These are phyloP conservation scores for Desmodesmus armatus DNA, from an alignment of 139 green algal genomes.

Conservation along the genomic window DNA sequence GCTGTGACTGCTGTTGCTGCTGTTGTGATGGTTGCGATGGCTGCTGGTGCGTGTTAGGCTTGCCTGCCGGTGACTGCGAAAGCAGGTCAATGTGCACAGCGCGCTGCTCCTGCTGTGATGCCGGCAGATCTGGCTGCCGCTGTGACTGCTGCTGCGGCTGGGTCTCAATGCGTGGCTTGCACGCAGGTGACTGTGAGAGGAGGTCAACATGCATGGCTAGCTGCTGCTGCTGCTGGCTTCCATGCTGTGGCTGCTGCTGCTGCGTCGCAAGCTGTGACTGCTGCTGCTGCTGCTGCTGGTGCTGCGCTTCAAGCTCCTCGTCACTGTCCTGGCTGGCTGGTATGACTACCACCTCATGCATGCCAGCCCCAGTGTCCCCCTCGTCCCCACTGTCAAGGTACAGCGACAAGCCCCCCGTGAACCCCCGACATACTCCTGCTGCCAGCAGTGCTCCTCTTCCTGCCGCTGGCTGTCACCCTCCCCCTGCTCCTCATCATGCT, in stretches of 20 bases:
- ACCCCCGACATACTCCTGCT: too few relatives aligned
- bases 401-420: too few relatives aligned
- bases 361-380: too few relatives aligned
- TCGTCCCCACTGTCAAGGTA: too few relatives aligned
- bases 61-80: neutral
- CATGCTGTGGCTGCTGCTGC: neutral
- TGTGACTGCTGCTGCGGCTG: neutral
- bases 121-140: neutral
- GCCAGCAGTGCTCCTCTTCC: too few relatives aligned
- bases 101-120: slow-evolving; percentile 10
- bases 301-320: neutral
- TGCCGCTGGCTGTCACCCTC: too few relatives aligned
- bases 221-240: slow-evolving; percentile 8
- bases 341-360: neutral
- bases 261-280: neutral
- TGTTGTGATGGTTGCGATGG: neutral
- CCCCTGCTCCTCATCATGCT: too few relatives aligned
- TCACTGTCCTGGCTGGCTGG: neutral
- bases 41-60: neutral
- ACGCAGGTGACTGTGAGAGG: neutral
- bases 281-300: slow-evolving; percentile 27
- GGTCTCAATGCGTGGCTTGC: neutral
- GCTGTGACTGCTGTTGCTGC: neutral
- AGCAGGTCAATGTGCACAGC: neutral
- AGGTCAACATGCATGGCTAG: neutral